Conservation (phyloP, 352 stramenopile species). For the Pythium rhizo-oryzae region DNA sequence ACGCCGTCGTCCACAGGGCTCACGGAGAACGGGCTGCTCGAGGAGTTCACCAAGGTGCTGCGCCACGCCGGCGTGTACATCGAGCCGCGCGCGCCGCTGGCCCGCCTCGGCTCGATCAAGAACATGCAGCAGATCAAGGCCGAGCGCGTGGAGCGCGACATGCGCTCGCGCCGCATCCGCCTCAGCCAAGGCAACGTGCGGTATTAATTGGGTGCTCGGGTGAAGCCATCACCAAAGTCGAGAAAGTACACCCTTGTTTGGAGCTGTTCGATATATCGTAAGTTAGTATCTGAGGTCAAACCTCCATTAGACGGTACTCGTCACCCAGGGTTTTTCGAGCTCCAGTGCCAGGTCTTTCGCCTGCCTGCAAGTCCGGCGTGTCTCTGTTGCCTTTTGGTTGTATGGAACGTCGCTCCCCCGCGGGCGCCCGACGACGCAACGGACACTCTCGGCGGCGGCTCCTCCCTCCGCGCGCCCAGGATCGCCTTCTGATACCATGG, state of each 20-base stretch:
- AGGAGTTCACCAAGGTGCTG: conserved; percentile 63
- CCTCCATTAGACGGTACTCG: conserved; percentile 1
- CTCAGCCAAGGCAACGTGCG: conserved; percentile 18
- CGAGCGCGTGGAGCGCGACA: conserved; percentile 25
- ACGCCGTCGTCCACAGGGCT: conserved; percentile 41
- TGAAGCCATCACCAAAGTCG: neutral
- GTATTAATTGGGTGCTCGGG: too few relatives aligned
- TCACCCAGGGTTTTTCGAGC: conserved; percentile 9
- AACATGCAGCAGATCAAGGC: conserved; percentile 39
- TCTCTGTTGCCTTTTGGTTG: conserved; percentile 14
- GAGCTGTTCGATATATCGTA: conserved; percentile 4
- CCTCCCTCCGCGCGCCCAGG: neutral
- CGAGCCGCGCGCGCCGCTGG: conserved; percentile 52
- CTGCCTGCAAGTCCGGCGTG: conserved; percentile 8
- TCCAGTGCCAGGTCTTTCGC: too few relatives aligned
- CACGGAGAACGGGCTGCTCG: conserved; percentile 65
- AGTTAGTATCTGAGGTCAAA: conserved; percentile 4
- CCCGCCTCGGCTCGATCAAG: conserved; percentile 58
- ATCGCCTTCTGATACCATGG: conserved; percentile 5
- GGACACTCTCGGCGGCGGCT: neutral
- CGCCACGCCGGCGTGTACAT: conserved; percentile 62
- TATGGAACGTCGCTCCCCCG: neutral
- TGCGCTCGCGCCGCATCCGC: conserved; percentile 25
- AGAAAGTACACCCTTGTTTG: neutral
- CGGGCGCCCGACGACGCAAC: neutral